Conservation (phyloP, 1,284 basidiomycete genomes). For the Puccinia polysora region DNA sequence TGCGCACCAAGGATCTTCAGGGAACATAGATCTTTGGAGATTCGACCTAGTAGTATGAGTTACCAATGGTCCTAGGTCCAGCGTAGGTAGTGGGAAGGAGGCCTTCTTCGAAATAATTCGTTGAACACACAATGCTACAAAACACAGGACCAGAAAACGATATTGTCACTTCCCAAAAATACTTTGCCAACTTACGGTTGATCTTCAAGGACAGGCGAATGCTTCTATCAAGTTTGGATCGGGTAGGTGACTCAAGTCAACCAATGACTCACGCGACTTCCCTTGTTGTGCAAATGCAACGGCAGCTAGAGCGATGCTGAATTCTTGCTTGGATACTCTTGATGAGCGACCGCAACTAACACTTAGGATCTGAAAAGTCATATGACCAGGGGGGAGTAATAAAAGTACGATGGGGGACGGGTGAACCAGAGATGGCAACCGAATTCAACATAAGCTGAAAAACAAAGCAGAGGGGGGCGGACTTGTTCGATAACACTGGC, state of each 20-base stretch:
- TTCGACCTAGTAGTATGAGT: background rate
- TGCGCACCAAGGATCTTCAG: constrained; percentile 36
- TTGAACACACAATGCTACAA: constrained; percentile 23
- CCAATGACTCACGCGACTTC: constrained; percentile 56
- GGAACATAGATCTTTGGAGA: constrained; percentile 7
- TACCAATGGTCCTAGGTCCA: constrained; percentile 15
- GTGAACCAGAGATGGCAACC: background rate
- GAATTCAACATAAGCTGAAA: no score
- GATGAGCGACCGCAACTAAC: constrained; percentile 63
- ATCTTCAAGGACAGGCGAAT: no score
- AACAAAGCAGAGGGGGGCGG: constrained; percentile 47
- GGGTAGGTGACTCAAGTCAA: background rate
- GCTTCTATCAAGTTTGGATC: no score
- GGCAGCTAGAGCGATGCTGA: constrained; percentile 78
- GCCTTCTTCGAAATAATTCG: constrained; percentile 23
- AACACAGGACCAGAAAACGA: background rate
- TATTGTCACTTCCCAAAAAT: no score
- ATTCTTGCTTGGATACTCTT: constrained; percentile 74
- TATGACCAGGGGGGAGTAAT: no score
- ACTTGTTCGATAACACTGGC: constrained; percentile 77
- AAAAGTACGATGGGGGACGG: constrained; percentile 10
- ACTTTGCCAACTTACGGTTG: no score
- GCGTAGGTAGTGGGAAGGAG: constrained; percentile 30
- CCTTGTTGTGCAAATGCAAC: constrained; percentile 76
- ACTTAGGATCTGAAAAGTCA: constrained; percentile 67